Conservation (phyloP, 768 basidiomycete genomes). For the Fibroporia radiculosa region DNA sequence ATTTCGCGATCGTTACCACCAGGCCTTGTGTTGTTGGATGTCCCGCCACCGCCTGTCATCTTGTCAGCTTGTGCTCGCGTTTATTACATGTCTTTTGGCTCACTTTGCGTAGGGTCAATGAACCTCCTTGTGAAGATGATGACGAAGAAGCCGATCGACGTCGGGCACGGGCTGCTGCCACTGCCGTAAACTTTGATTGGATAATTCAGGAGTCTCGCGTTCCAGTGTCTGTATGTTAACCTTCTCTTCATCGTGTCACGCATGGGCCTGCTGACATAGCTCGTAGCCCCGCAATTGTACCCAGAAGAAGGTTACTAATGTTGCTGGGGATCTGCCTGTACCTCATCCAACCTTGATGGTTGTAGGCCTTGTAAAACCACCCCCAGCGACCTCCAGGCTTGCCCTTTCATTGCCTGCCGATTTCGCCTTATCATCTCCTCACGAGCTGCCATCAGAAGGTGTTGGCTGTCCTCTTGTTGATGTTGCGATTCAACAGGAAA, state of each 20-base stretch:
- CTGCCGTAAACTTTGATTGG: slow-evolving; percentile 23
- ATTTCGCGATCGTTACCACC: slow-evolving; percentile 14
- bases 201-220: slow-evolving; percentile 17
- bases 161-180: slow-evolving; percentile 17
- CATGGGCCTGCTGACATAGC: background rate
- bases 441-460: slow-evolving; percentile 9
- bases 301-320: slow-evolving; percentile 3
- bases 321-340: background rate
- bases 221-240: background rate
- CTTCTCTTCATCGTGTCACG: background rate
- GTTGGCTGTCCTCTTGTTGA: slow-evolving; percentile 13
- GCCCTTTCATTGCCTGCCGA: background rate
- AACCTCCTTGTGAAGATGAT: slow-evolving; percentile 24
- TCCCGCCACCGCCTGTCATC: slow-evolving; percentile 13
- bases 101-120: slow-evolving; percentile 14
- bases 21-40: slow-evolving; percentile 13
- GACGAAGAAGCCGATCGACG: slow-evolving; percentile 19
- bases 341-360: slow-evolving; percentile 3
- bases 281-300: background rate
- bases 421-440: slow-evolving; percentile 15
- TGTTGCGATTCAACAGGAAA: background rate
- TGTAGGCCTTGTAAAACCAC: slow-evolving; percentile 1
- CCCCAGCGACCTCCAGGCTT: background rate
- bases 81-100: background rate
- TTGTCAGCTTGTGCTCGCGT: slow-evolving; percentile 8